These are phyloP conservation scores for Kodamaea kaohsiungensis DNA, from an alignment of 805 yeast genomes.

Conservation along the genomic window DNA sequence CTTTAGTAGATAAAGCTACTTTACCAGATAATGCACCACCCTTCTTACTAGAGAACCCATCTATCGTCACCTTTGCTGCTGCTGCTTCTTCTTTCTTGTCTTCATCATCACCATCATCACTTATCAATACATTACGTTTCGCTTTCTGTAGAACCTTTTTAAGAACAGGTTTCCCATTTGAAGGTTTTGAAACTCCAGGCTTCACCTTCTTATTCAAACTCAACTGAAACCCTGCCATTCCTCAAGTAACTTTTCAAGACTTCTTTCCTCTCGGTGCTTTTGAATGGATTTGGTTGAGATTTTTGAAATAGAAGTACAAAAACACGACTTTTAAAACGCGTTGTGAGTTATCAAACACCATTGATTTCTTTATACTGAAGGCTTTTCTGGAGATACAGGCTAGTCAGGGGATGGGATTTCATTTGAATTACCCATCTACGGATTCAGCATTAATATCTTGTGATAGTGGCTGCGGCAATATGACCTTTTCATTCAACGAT, in stretches of 20 bases:
- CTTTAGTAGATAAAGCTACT: constrained; percentile 8
- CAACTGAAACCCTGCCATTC: constrained; percentile 24
- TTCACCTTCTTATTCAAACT: constrained; percentile 15
- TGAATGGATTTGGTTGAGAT: neutral
- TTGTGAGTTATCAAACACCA: neutral
- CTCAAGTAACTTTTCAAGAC: neutral
- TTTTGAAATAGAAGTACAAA: neutral
- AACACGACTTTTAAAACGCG: constrained; percentile 1
- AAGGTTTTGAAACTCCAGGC: neutral
- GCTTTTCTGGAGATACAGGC: neutral
- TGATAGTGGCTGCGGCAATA: neutral
- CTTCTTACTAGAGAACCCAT: constrained; percentile 23
- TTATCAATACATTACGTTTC: constrained; percentile 1
- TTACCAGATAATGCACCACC: constrained; percentile 17
- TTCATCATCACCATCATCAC: neutral
- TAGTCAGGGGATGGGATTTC: constrained; percentile 3
- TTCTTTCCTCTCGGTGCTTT: too few relatives aligned
- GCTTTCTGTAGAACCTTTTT: neutral
- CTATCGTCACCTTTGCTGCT: constrained; percentile 9
- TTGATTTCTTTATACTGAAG: neutral
- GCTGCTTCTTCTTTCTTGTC: neutral
- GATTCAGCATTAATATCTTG: neutral
- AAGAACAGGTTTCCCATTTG: neutral
- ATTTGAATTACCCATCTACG: constrained; percentile 3
- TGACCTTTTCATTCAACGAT: constrained; percentile 3